Conservation (phyloP, 164 flowering plant genomes). For the Umbilicus rupestris region DNA sequence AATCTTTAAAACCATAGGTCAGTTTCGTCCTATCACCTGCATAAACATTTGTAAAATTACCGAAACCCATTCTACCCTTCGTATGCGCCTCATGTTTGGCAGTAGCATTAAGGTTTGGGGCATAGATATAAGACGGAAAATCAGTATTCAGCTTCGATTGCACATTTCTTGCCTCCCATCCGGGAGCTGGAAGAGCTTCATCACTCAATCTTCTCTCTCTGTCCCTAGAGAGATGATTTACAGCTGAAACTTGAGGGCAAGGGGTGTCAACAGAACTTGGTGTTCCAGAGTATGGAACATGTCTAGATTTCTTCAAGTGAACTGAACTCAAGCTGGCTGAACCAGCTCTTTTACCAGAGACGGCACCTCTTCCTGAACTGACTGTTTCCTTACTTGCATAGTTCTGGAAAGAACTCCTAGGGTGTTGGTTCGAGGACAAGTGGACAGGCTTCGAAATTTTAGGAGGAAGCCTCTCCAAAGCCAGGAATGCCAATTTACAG, state of each 20-base stretch:
- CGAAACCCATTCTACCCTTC: not conserved
- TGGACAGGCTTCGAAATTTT: constrained; percentile 20
- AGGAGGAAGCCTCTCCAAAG: constrained; percentile 40
- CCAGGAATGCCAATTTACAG: constrained; percentile 41
- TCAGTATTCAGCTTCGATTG: not conserved
- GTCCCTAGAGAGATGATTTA: not conserved
- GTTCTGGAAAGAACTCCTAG: constrained; percentile 17
- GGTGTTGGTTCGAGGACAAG: constrained; percentile 17
- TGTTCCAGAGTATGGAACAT: not conserved
- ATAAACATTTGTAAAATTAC: not conserved
- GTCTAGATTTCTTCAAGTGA: not conserved
- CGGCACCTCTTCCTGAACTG: not conserved
- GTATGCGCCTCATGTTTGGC: not conserved
- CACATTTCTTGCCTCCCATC: not conserved
- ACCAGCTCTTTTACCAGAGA: constrained; percentile 1
- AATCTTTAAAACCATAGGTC: not conserved
- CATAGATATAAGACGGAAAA: not conserved
- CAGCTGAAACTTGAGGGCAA: not conserved
- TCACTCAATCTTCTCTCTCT: not conserved
- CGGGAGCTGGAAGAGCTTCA: not conserved
- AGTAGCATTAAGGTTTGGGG: not conserved
- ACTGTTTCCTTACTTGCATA: constrained; percentile 2
- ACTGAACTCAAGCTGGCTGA: not conserved
- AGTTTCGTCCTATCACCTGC: not conserved
- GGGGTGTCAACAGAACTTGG: not conserved